Conservation (phyloP, 176 grass and related monocot species). For the Tillandsia fasciculata region DNA sequence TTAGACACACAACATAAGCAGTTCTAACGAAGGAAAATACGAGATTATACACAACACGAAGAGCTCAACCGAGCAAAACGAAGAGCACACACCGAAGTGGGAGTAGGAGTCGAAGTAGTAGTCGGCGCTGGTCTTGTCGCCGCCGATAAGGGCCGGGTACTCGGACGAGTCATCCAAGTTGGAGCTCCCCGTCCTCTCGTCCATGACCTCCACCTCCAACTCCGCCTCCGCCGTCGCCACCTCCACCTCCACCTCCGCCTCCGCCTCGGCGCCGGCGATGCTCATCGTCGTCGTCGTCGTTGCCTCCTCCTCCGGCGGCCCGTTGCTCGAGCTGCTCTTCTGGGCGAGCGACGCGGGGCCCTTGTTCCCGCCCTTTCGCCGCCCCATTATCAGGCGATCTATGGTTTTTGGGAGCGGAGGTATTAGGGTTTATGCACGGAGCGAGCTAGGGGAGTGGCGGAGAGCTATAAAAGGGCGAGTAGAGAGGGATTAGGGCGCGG, state of each 20-base stretch:
- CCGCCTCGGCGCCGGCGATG: conserved; percentile 28
- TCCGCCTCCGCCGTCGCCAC: conserved; percentile 16
- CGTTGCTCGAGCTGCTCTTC: neutral
- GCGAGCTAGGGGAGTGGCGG: no score
- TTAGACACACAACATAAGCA: neutral
- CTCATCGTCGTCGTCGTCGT: conserved; percentile 33
- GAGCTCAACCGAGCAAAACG: neutral
- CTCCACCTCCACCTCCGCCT: conserved; percentile 7
- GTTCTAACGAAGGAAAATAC: neutral
- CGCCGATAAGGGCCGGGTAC: conserved; percentile 36
- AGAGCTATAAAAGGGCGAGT: no score
- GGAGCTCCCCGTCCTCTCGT: conserved; percentile 31
- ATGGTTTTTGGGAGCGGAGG: conserved; percentile 33
- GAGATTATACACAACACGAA: neutral
- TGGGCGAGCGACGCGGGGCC: neutral
- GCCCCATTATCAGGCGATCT: conserved; percentile 25
- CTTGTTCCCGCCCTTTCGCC: conserved; percentile 17
- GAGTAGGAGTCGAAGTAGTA: conserved; percentile 99
- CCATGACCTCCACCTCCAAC: conserved; percentile 4
- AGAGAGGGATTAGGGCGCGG: no score
- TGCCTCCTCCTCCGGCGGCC: neutral
- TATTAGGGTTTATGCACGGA: no score
- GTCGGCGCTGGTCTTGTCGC: conserved; percentile 90
- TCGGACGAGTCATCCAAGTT: neutral
- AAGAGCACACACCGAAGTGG: conserved; percentile 54